Base-by-base conservation (phyloP, 192 early-diverging fungal genomes). In the Lunasporangiospora selenospora region DNA sequence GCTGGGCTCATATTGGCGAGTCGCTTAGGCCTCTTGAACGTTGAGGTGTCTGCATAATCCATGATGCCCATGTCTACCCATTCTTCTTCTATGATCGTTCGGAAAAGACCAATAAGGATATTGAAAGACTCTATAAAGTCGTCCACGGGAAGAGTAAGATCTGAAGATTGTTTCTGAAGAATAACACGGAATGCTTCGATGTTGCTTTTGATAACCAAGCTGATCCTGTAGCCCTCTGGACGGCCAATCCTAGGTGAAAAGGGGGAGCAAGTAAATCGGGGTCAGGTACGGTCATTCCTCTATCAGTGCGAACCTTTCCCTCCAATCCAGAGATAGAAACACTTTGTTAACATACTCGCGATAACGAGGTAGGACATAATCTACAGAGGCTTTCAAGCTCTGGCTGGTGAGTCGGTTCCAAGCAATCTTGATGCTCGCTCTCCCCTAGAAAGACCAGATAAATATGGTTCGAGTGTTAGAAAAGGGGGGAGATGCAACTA, bases 351-450 rank as follows among this genome's bases (percentile, higher is more conserved):
- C n/a, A n/a, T 63, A 73, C 69, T 62, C 55, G 44, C 55, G 57
- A 38, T 73, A 73, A 24, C 60, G 60, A 11, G 69, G 69, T 21
- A 73, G 61, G 11, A 73, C 69, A 5, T 34, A 37, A 6, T 52
- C 53, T 10, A 73, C 33, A 2, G 69, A 59, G 0, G 69, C 53
- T n/a, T 63, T 58, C 6, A 73, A 30, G 23, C 60, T 58, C 31
- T 73, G 31, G 3, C 60, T 55, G 1, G 69, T 73, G 3, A 62
- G 55, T 15, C 69, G 54, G 61, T 73, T 73, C 69, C 69, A 73
- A n/a, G 69, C 57, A 2, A 73, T 61, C 11, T 73, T 73, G 49
- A 73, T 73, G 4, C 60, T 63, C 5, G 69, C 60, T n/a, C 58
- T 73, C 10, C 69, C 69, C 69, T 73, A 51, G n/a, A n/a, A n/a